Conservation (phyloP, 345 rosid species). For the Salix arbutifolia region DNA sequence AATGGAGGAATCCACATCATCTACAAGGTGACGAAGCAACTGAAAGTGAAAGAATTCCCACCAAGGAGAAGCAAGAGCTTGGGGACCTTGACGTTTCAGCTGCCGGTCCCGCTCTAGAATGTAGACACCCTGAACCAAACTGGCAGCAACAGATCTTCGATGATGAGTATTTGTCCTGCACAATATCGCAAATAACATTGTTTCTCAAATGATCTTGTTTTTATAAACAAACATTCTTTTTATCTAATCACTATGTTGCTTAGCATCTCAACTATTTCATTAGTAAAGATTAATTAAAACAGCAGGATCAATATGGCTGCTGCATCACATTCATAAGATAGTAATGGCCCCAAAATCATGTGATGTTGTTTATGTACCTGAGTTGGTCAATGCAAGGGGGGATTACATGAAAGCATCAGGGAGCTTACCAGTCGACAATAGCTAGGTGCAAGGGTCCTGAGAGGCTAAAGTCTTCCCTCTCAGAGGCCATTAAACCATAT, state of each 20-base stretch:
- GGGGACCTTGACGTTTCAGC: slow-evolving; percentile 51
- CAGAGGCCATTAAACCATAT: slow-evolving; percentile 41
- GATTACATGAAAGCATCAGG: background rate
- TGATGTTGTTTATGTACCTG: background rate
- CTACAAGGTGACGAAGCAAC: slow-evolving; percentile 54
- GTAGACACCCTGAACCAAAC: slow-evolving; percentile 79
- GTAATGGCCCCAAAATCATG: background rate
- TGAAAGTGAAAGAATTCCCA: slow-evolving; percentile 74
- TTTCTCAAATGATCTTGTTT: background rate
- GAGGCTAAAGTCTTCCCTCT: slow-evolving; percentile 61
- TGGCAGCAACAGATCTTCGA: slow-evolving; percentile 65
- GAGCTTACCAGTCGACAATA: slow-evolving; percentile 58
- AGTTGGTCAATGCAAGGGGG: background rate
- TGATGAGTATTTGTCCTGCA: slow-evolving; percentile 68
- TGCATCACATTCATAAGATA: background rate
- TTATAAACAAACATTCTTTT: background rate
- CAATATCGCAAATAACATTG: background rate
- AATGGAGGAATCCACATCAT: slow-evolving; percentile 63
- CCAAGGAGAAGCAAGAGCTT: slow-evolving; percentile 76
- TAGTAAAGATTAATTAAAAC: background rate
- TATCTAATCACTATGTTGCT: background rate
- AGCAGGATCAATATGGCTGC: background rate
- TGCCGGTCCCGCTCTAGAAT: slow-evolving; percentile 85
- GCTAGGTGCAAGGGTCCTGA: slow-evolving; percentile 69
- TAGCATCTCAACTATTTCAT: background rate